Percentiles rank a stretch among this genome's conserved stretches.
Conservation (phyloP, 768 basidiomycete species). For the Phanerodontia chrysosporium region DNA sequence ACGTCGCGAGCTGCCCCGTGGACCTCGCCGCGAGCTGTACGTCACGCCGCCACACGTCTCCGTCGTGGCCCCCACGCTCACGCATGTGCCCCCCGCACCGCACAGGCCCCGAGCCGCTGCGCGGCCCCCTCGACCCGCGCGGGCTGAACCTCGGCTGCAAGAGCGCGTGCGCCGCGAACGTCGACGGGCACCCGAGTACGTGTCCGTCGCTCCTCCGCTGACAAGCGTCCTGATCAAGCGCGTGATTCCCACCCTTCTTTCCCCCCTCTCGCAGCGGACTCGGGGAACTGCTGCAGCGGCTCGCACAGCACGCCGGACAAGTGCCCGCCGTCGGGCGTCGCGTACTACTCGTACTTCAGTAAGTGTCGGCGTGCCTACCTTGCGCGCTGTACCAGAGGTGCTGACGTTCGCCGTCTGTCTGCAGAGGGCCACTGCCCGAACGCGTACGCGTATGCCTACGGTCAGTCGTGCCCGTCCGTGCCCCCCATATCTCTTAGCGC, state of each 20-base stretch:
- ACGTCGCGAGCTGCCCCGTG: constrained; percentile 54
- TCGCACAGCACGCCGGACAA: constrained; percentile 24
- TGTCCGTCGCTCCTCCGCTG: neutral
- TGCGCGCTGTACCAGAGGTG: neutral
- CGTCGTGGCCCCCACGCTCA: neutral
- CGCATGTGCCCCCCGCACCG: too few species aligned
- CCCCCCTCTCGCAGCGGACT: constrained; percentile 4
- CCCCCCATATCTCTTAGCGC: neutral
- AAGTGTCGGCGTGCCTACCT: neutral
- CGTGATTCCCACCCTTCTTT: too few species aligned
- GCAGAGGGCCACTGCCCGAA: constrained; percentile 22
- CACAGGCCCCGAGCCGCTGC: constrained; percentile 20
- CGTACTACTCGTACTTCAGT: constrained; percentile 25
- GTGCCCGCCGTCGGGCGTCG: constrained; percentile 28
- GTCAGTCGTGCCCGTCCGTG: constrained; percentile 12
- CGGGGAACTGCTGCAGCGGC: constrained; percentile 31
- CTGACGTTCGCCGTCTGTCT: too few species aligned
- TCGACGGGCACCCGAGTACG: constrained; percentile 22
- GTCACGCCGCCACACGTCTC: neutral
- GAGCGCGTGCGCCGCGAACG: constrained; percentile 26
- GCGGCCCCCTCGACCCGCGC: constrained; percentile 25
- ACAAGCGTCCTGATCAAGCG: neutral
- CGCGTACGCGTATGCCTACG: constrained; percentile 22
- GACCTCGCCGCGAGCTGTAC: constrained; percentile 58
- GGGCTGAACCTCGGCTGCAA: constrained; percentile 28